Evolutionary conservation across 495 filamentous ascomycete species (phyloP).

Genomic region (Aspergillus avenaceus): DNA sequence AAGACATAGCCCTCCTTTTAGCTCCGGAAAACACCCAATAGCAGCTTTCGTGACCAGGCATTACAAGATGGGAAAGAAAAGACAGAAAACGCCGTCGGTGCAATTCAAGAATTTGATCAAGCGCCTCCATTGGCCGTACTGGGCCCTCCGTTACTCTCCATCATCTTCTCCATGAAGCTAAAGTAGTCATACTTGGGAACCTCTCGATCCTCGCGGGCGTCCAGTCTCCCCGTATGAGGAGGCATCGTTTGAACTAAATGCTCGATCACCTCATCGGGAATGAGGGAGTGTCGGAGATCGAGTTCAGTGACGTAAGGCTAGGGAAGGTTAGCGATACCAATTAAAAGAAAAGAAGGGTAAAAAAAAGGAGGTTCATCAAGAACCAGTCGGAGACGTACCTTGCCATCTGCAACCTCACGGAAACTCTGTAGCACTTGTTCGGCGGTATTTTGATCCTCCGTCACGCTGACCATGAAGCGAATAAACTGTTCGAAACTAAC

Average conservation of each 20-base stretch:
- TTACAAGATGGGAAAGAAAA: constrained; percentile 13
- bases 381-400: constrained; percentile 45
- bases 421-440: constrained; percentile 98
- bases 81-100: constrained; percentile 22
- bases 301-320: constrained; percentile 95
- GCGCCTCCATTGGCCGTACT: constrained; percentile 26
- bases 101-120: constrained; percentile 15
- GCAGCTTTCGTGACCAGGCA: constrained; percentile 15
- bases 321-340: constrained; percentile 8
- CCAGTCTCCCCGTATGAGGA: constrained; percentile 68
- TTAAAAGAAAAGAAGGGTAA: not conserved
- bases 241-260: constrained; percentile 87
- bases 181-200: constrained; percentile 85
- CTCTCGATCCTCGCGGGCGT: constrained; percentile 72
- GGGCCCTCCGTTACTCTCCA: constrained; percentile 25
- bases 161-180: constrained; percentile 82
- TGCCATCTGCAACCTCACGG: constrained; percentile 94
- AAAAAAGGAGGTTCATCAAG: too few relatives aligned
- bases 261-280: constrained; percentile 93
- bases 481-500: constrained; percentile 99
- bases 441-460: constrained; percentile 96
- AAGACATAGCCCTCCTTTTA: constrained; percentile 17
- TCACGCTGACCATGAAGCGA: constrained; percentile 97
- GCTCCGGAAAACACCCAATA: constrained; percentile 25
- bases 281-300: constrained; percentile 87